Base-by-base conservation (phyloP, 257 asterid genomes). In the Schizonepeta tenuifolia region DNA sequence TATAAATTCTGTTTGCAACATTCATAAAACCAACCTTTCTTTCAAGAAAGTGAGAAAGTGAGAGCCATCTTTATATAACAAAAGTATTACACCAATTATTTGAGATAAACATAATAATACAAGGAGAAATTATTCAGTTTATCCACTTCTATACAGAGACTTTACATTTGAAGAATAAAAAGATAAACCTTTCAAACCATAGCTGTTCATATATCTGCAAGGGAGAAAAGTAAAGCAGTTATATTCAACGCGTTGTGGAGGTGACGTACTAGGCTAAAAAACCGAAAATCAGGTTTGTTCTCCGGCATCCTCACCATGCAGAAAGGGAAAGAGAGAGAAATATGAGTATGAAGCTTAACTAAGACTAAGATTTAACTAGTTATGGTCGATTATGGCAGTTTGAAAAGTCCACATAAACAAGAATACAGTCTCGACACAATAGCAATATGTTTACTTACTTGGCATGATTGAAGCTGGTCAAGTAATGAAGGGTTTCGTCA, bases 381-480 rank as follows among this genome's bases (percentile, higher is more conserved):
- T 3, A n/a, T 14, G 7, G 4, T 26, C 6, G 3, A 24, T 24
- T 24, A 24, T 24, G 26, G 26, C 26, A 24, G 1, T 24, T 24
- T 24, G 26, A n/a, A 24, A 58, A 49, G 31, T 5, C 15, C 44
- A 18, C n/a, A 12, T 7, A 17, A 9, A 56, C 40, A 53, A 55
- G 24, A 64, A 44, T 21, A 46, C 9, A 20, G 41, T 56, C 12
- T 15, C 18, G 31, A 33, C 9, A 54, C 70, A 53, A 56, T 15
- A 21, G 55, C 41, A 40, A 53, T n/a, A n/a, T 33, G 66, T 58
- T 33, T 56, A 79, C 92, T 87, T 76, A 89, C 94, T 33, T 46
- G 65, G 76, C 43, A 17, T 24, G 46, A 59, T 50, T 11, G 38
- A 69, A 72, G 24, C 66, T 28, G 55, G 71, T 72, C 31, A 59